Evolutionary conservation across 148 eudicot species (phyloP).

Genomic region (Rhododendron henanense): DNA sequence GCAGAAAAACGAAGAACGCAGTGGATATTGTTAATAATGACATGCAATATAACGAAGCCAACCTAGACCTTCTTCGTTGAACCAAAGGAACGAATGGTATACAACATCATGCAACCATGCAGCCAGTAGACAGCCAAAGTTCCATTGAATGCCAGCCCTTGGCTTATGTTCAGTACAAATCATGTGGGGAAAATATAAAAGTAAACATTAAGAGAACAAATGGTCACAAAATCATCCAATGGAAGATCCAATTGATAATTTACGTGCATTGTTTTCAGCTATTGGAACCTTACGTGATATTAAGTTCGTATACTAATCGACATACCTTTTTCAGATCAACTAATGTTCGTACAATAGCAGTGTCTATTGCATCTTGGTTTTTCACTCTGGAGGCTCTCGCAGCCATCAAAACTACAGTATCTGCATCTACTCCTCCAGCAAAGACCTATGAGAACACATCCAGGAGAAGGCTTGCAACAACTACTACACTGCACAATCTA

Average conservation of each 20-base stretch:
- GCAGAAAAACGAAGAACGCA: no score
- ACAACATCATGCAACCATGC: no score
- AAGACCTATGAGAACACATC: conserved; percentile 27
- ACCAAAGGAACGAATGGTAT: no score
- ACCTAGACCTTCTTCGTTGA: no score
- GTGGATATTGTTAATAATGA: no score
- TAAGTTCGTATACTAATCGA: not conserved
- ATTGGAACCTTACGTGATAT: not conserved
- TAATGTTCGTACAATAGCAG: conserved; percentile 67
- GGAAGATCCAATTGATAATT: not conserved
- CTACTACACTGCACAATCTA: not conserved
- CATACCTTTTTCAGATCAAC: conserved; percentile 71
- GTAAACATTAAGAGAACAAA: not conserved
- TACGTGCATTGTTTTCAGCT: not conserved
- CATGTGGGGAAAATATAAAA: not conserved
- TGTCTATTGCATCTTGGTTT: conserved; percentile 84
- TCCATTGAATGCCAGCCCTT: conserved; percentile 47
- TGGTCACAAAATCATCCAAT: not conserved
- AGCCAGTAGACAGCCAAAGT: no score
- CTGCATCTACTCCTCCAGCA: conserved; percentile 55
- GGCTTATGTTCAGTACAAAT: conserved; percentile 29
- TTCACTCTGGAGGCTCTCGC: conserved; percentile 74
- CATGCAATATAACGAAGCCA: no score
- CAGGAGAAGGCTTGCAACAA: not conserved
- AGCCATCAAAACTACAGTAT: conserved; percentile 54